Evolutionary conservation across 2,329 filamentous ascomycete species (phyloP), one percentile per base, ranked within the genome.

Genomic region (Fusarium lateritium): DNA sequence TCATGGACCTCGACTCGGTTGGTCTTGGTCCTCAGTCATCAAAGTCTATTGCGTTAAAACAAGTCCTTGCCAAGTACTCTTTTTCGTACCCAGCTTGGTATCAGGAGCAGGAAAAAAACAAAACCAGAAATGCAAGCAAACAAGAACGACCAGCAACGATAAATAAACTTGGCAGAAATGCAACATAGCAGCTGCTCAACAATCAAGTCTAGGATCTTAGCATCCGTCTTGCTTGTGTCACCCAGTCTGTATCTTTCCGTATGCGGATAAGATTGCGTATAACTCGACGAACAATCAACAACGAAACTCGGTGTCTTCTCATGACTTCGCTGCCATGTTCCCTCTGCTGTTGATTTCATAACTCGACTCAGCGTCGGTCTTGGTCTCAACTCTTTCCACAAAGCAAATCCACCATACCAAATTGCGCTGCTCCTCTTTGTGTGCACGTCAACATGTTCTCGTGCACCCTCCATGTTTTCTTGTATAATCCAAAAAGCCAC

Each of bases 11-110:
- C 26, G 72, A 74, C 72, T 70, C 71, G 65, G 49, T 34, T 74
- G 72, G 72, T 66, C 72, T 69, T 42, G 54, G 60, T 61, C 71
- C 67, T 61, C 65, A 70, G 64, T 74, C 67, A 71, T 73, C 57
- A 60, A 49, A 71, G 57, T 73, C 68, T 74, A 74, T 74, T 74
- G 67, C 45, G 60, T 71, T 59, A 42, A 58, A 65, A 50, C 49
- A 47, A 53, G 45, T 57, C 49, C 34, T 58, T 22, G 39, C 45
- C 21, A 22, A 56, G 54, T 44, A 67, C 62, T 67, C 56, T 64
- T 58, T 39, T 50, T 59, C 38, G 57, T 67, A 64, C 42, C 14
- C 50, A 46, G 49, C 40, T 51, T 21, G 33, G 61, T 38, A 46
- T 50, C 39, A 70, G 51, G 64, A 67, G 44, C 42, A 66, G 49